Base-by-base conservation (phyloP, 2,329 filamentous ascomycete species). In the Diaporthe sp. region DNA sequence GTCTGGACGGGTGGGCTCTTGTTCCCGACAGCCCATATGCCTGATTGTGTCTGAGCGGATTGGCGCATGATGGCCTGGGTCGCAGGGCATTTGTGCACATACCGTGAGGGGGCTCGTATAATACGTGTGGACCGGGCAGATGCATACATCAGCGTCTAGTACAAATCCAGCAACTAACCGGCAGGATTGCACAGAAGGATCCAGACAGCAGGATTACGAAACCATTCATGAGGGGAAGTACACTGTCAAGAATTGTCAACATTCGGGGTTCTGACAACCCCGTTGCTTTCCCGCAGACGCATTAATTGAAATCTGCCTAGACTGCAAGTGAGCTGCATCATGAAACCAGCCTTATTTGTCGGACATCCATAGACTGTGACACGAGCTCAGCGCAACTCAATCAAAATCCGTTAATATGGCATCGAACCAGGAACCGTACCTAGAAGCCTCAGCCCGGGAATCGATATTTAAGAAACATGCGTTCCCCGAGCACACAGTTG, bases 401-500 rank as follows among this genome's bases (percentile, higher is more conserved):
- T 8, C 2, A 25, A 13, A 33, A 40, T 12, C 25, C 57, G 19
- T 28, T 12, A 38, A 45, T 19, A 70, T 66, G 54, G 67, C 61
- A 12, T 61, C 45, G 3, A 55, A 54, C 1, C 42, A 28, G 17
- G 57, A 52, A 4, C 47, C 28, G 25, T 75, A 76, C 55, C 42
- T 73, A 15, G 70, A 76, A 54, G 75, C 75, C 7, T 60, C 70
- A 4, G 58, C 72, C 28, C 71, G 75, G n/a, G 54, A 67, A 6
- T 19, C 25, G 2, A 69, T 76, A 30, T 77, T 77, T 33, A 72
- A 74, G 54, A 47, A 64, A 30, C 76, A 71, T 50, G 71, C 60
- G 58, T 77, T 77, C 40, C 57, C 60, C 13, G 76, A 77, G 52
- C 68, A 76, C 8, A 72, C 57, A 28, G 72, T 76, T n/a, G 75